Conservation (phyloP, 805 yeast genomes). For the Nakazawaea ernobii region DNA sequence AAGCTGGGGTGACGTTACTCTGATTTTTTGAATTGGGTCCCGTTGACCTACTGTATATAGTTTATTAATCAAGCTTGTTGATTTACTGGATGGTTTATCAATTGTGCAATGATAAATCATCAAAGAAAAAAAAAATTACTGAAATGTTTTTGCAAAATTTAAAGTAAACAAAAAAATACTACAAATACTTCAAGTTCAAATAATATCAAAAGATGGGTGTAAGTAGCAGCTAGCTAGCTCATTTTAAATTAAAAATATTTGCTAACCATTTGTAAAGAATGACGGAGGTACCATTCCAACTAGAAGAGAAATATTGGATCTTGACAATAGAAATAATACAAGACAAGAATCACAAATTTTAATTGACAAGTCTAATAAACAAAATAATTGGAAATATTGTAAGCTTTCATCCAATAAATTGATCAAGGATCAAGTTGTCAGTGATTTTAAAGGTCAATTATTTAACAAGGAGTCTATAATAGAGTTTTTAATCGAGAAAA, state of each 20-base stretch:
- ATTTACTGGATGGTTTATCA: neutral
- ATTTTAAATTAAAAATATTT: neutral
- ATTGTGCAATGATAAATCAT: too few species aligned
- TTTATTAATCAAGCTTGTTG: neutral
- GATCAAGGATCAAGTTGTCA: conserved; percentile 41
- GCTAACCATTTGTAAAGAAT: conserved; percentile 25
- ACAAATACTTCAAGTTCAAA: neutral
- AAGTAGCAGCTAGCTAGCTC: neutral
- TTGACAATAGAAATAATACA: conserved; percentile 12
- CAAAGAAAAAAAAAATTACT: neutral
- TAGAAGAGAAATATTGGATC: conserved; percentile 41
- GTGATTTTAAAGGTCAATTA: conserved; percentile 63
- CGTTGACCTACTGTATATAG: too few species aligned
- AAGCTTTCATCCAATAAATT: conserved; percentile 36
- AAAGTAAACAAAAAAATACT: neutral
- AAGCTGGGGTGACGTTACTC: too few species aligned
- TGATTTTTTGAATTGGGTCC: too few species aligned
- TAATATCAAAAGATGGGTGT: conserved; percentile 5
- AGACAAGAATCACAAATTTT: conserved; percentile 15
- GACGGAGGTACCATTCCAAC: conserved; percentile 74
- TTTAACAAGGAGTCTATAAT: conserved; percentile 60
- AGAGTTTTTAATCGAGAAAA: conserved; percentile 34
- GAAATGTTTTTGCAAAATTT: too few species aligned
- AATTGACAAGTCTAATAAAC: conserved; percentile 17
- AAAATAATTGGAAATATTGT: conserved; percentile 43